phyloP scores from a whole-genome alignment of 202 grass and related monocot species.

The Saccharum hybrid region DNA sequence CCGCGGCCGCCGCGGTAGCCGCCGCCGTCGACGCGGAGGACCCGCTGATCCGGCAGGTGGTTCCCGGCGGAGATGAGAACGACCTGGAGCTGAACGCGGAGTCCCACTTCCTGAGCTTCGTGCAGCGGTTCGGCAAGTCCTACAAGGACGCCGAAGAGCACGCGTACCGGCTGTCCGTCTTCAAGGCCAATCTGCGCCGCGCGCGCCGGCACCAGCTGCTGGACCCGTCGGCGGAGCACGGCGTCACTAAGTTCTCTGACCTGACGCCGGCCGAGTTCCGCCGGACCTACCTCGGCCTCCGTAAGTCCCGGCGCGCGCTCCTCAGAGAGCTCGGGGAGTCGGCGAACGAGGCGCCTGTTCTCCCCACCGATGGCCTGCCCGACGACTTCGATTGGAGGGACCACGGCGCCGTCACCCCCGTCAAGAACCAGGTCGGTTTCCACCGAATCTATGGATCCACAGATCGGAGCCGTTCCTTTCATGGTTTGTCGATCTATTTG shows the following conservation, averaged over 20 bases:
- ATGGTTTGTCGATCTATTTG: background rate
- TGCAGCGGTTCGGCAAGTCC: slow-evolving; percentile 68
- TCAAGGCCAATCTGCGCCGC: slow-evolving; percentile 80
- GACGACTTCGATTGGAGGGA: slow-evolving; percentile 86
- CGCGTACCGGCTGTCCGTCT: slow-evolving; percentile 70
- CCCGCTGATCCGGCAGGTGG: slow-evolving; percentile 83
- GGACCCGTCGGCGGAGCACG: slow-evolving; percentile 80
- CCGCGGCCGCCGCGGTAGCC: background rate
- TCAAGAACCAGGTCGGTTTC: slow-evolving; percentile 78
- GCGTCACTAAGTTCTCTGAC: slow-evolving; percentile 89
- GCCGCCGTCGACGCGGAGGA: slow-evolving; percentile 32
- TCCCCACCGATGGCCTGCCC: slow-evolving; percentile 73
- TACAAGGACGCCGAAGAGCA: slow-evolving; percentile 82
- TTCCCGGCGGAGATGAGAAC: slow-evolving; percentile 45
- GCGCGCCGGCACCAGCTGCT: slow-evolving; percentile 71
- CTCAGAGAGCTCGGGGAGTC: slow-evolving; percentile 37
- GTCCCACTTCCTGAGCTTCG: slow-evolving; percentile 75
- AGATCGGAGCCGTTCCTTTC: background rate
- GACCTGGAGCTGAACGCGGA: slow-evolving; percentile 67
- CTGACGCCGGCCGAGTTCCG: slow-evolving; percentile 88
- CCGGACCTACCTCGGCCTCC: slow-evolving; percentile 64
- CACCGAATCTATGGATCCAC: background rate
- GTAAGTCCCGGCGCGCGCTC: slow-evolving; percentile 46
- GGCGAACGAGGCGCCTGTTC: slow-evolving; percentile 58
- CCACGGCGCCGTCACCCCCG: slow-evolving; percentile 65